These are phyloP conservation scores for Solanum sejunctum DNA, from an alignment of 257 asterid genomes.

Conservation along the genomic window DNA sequence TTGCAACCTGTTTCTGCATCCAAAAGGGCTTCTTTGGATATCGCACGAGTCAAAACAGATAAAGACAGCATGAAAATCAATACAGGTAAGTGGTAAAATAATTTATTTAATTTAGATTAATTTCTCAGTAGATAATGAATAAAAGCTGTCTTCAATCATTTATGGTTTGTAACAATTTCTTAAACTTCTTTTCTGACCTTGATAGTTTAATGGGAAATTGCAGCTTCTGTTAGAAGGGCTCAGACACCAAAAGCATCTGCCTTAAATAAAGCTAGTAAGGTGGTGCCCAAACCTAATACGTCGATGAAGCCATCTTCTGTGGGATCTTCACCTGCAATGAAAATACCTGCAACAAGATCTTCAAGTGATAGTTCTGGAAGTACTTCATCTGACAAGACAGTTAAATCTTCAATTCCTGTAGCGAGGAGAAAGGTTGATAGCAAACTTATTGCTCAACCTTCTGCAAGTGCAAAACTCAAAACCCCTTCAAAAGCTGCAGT, in stretches of 20 bases:
- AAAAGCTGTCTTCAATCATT: neutral
- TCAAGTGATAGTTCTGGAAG: slow-evolving; percentile 49
- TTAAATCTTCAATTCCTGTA: slow-evolving; percentile 28
- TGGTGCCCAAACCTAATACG: slow-evolving; percentile 45
- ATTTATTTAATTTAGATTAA: neutral
- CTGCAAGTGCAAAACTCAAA: slow-evolving; percentile 39
- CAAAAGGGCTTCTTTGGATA: slow-evolving; percentile 48
- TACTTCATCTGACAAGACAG: slow-evolving; percentile 27
- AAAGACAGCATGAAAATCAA: slow-evolving; percentile 33
- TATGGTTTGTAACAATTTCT: neutral
- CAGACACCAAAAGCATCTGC: slow-evolving; percentile 42
- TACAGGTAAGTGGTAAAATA: slow-evolving; percentile 9
- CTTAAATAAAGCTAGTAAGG: slow-evolving; percentile 32
- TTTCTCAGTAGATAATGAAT: neutral
- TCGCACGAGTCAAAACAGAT: slow-evolving; percentile 36
- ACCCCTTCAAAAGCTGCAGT: slow-evolving; percentile 37
- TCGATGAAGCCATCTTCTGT: slow-evolving; percentile 31
- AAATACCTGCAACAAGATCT: slow-evolving; percentile 38
- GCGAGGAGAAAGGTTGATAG: slow-evolving; percentile 47
- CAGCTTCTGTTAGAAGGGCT: slow-evolving; percentile 35
- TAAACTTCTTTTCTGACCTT: neutral
- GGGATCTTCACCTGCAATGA: slow-evolving; percentile 30
- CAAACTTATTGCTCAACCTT: slow-evolving; percentile 16
- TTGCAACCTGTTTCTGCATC: slow-evolving; percentile 24
- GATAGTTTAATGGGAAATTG: slow-evolving; percentile 4